Percentiles rank a stretch among this genome's conserved stretches.
These are phyloP conservation scores for Podaxis sp. DNA, from an alignment of 768 basidiomycete genomes.

Conservation along the genomic window DNA sequence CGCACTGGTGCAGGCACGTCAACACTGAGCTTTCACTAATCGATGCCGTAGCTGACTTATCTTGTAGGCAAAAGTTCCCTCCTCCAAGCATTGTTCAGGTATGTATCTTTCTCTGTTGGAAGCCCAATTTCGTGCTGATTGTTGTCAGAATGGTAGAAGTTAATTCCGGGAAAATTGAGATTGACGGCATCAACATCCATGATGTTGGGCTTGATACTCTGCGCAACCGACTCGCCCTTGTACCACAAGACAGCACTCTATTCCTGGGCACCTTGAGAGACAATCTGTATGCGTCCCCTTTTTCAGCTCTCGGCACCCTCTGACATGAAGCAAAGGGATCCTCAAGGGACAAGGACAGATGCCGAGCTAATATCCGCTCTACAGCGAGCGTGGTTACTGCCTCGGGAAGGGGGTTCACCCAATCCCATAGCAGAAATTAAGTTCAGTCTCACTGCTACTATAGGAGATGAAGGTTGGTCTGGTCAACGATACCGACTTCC, in stretches of 20 bases:
- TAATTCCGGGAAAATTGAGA: conserved; percentile 52
- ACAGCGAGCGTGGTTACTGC: conserved; percentile 60
- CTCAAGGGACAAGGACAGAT: conserved; percentile 48
- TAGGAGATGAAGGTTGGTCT: conserved; percentile 42
- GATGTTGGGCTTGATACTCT: conserved; percentile 55
- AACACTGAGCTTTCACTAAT: neutral
- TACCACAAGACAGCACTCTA: conserved; percentile 66
- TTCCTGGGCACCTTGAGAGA: conserved; percentile 51
- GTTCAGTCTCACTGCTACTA: conserved; percentile 60
- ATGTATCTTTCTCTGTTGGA: conserved; percentile 8
- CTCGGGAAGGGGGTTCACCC: conserved; percentile 38
- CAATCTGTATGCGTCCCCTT: conserved; percentile 32
- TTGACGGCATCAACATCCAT: conserved; percentile 55
- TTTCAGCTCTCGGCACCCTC: conserved; percentile 18
- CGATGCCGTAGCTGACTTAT: neutral
- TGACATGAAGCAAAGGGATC: conserved; percentile 12
- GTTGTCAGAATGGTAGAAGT: conserved; percentile 56
- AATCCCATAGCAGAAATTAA: conserved; percentile 58
- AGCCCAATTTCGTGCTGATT: neutral
- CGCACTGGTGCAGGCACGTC: conserved; percentile 43
- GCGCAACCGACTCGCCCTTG: conserved; percentile 56
- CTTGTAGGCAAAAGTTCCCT: conserved; percentile 54
- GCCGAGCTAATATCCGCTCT: conserved; percentile 62
- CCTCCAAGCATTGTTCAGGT: conserved; percentile 58
- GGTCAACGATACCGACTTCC: too few relatives aligned